Conservation (phyloP, 2,329 filamentous ascomycete species). For the Penicillium hesseltinei region DNA sequence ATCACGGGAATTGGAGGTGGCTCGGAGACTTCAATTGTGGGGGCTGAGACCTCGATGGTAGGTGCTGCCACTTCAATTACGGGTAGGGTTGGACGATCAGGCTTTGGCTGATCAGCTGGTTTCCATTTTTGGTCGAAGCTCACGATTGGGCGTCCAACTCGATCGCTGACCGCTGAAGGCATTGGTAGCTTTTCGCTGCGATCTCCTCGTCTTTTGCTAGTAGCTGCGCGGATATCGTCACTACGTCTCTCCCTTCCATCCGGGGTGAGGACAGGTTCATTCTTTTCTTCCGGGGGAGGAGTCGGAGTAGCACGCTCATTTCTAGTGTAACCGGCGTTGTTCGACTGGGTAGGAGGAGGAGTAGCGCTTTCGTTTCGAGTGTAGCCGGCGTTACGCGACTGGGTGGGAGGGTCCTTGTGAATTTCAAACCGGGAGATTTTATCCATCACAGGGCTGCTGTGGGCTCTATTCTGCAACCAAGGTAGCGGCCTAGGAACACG, state of each 20-base stretch:
- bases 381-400: constrained; percentile 79
- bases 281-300: constrained; percentile 27
- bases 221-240: constrained; percentile 86
- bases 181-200: constrained; percentile 83
- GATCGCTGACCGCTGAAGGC: constrained; percentile 87
- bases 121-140: constrained; percentile 88
- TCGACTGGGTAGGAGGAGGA: constrained; percentile 63
- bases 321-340: constrained; percentile 74
- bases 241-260: constrained; percentile 79
- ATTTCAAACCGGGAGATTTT: constrained; percentile 65
- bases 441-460: constrained; percentile 45
- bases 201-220: constrained; percentile 82
- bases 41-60: constrained; percentile 24
- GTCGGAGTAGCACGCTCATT: constrained; percentile 51
- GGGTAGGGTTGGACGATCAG: constrained; percentile 41
- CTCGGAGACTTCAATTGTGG: constrained; percentile 49
- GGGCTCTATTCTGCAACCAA: constrained; percentile 31
- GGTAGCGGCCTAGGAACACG: constrained; percentile 44
- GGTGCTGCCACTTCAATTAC: constrained; percentile 49
- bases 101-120: constrained; percentile 49
- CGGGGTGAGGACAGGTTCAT: constrained; percentile 58
- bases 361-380: constrained; percentile 58
- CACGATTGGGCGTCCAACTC: constrained; percentile 87
- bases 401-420: constrained; percentile 76
- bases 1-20: constrained; percentile 47